A percentile compares a stretch with the other conserved stretches of the same genome.
Evolutionary conservation across 2,329 filamentous ascomycete species (phyloP).

Genomic region (Pyricularia sp.): DNA sequence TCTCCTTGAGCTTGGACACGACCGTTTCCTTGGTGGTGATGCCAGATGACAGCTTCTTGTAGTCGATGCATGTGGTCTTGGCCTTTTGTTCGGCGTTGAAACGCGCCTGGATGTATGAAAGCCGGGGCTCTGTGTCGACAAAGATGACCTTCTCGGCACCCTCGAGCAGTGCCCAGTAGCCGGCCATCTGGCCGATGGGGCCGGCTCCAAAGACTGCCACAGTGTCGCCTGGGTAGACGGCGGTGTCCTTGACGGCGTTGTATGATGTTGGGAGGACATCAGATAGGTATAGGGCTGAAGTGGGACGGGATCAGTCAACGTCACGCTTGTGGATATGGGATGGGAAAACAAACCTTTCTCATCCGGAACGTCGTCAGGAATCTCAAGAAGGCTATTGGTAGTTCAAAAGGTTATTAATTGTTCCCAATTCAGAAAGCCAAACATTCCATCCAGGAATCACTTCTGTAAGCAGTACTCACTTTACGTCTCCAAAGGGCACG

Average conservation of each 20-base stretch:
- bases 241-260: slow-evolving; percentile 72
- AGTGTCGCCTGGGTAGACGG: slow-evolving; percentile 60
- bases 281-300: slow-evolving; percentile 52
- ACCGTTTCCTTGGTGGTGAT: slow-evolving; percentile 49
- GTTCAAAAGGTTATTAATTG: neutral
- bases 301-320: neutral
- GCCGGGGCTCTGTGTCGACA: slow-evolving; percentile 59
- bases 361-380: slow-evolving; percentile 69
- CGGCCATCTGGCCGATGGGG: slow-evolving; percentile 75
- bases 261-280: slow-evolving; percentile 72
- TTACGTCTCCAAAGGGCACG: slow-evolving; percentile 69
- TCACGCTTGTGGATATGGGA: neutral
- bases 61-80: slow-evolving; percentile 49
- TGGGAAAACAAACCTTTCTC: slow-evolving; percentile 45
- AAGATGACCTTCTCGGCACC: slow-evolving; percentile 66
- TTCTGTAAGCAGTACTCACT: slow-evolving; percentile 20
- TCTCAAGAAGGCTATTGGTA: slow-evolving; percentile 42
- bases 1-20: slow-evolving; percentile 58
- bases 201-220: slow-evolving; percentile 81
- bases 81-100: slow-evolving; percentile 43
- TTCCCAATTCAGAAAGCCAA: neutral
- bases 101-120: slow-evolving; percentile 53
- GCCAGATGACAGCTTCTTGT: slow-evolving; percentile 42
- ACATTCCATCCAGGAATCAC: neutral
- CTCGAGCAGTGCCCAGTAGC: slow-evolving; percentile 60